phyloP scores from a whole-genome alignment of 305 asterid genomes.

The Solanum hybrid region DNA sequence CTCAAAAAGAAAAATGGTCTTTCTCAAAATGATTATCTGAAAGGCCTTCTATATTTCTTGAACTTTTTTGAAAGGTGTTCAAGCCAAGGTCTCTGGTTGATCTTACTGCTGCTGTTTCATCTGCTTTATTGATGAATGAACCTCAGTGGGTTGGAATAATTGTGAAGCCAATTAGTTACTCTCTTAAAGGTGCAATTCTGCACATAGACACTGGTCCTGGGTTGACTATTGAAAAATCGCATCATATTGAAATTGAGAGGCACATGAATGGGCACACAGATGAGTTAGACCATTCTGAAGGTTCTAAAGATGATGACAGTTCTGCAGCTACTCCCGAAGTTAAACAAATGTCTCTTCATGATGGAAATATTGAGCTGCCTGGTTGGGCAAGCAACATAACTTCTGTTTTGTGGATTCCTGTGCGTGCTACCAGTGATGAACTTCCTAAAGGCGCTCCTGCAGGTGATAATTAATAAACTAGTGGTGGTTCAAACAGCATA shows the following conservation, averaged over 20 bases:
- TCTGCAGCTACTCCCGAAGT: slow-evolving; percentile 34
- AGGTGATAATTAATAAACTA: slow-evolving; percentile 37
- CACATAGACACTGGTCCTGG: slow-evolving; percentile 96
- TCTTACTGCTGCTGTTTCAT: slow-evolving; percentile 92
- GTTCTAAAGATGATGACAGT: slow-evolving; percentile 9
- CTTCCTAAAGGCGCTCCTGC: slow-evolving; percentile 78
- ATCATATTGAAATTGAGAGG: slow-evolving; percentile 74
- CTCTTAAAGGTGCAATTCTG: slow-evolving; percentile 83
- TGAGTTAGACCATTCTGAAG: slow-evolving; percentile 19
- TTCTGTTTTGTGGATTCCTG: slow-evolving; percentile 86
- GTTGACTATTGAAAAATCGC: slow-evolving; percentile 66
- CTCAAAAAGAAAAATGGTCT: neutral
- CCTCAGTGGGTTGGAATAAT: slow-evolving; percentile 90
- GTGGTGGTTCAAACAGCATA: slow-evolving; percentile 5
- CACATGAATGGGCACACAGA: slow-evolving; percentile 28
- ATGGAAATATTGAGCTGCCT: slow-evolving; percentile 67
- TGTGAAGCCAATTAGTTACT: slow-evolving; percentile 68
- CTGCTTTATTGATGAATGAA: slow-evolving; percentile 92
- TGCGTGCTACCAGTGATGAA: slow-evolving; percentile 68
- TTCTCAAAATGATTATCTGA: neutral
- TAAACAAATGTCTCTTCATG: slow-evolving; percentile 47
- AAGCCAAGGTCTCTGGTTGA: slow-evolving; percentile 92
- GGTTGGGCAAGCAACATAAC: slow-evolving; percentile 82
- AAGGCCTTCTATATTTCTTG: slow-evolving; percentile 2
- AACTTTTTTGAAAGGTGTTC: slow-evolving; percentile 50